Evolutionary conservation across 106 monocot genomes (phyloP).

Genomic region (Alisma plantagoaquatica): DNA sequence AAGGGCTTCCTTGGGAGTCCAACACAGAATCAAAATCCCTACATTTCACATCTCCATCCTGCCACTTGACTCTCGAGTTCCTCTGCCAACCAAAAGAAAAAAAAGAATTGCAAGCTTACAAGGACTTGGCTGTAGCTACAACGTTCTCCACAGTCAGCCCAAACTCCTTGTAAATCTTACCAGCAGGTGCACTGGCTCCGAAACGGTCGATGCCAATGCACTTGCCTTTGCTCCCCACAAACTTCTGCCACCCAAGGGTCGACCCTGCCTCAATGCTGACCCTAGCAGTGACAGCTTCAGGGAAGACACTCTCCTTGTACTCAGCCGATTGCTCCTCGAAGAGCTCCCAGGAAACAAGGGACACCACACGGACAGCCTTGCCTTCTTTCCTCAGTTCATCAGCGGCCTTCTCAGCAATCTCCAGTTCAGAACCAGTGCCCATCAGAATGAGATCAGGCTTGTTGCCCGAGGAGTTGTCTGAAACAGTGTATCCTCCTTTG

Average conservation of each 20-base stretch:
- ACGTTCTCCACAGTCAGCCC: slow-evolving; percentile 62
- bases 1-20: too few relatives aligned
- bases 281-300: slow-evolving; percentile 50
- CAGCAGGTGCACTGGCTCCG: slow-evolving; percentile 84
- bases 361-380: slow-evolving; percentile 62
- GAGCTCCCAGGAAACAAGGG: slow-evolving; percentile 78
- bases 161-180: slow-evolving; percentile 79
- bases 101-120: slow-evolving; percentile 17
- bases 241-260: slow-evolving; percentile 75
- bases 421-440: slow-evolving; percentile 69
- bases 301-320: slow-evolving; percentile 74
- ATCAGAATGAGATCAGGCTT: slow-evolving; percentile 65
- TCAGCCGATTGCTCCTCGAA: slow-evolving; percentile 62
- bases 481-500: slow-evolving; percentile 71
- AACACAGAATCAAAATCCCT: background rate
- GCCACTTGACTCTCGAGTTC: too few relatives aligned
- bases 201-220: slow-evolving; percentile 68
- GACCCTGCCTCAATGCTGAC: slow-evolving; percentile 73
- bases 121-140: slow-evolving; percentile 36
- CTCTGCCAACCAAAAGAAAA: background rate
- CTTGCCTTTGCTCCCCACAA: slow-evolving; percentile 59
- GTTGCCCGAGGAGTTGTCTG: slow-evolving; percentile 64
- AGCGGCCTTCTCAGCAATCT: slow-evolving; percentile 69
- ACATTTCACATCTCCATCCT: too few relatives aligned
- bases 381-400: slow-evolving; percentile 72